Conservation (phyloP, 768 basidiomycete genomes). For the Rhizopogon roseolus region DNA sequence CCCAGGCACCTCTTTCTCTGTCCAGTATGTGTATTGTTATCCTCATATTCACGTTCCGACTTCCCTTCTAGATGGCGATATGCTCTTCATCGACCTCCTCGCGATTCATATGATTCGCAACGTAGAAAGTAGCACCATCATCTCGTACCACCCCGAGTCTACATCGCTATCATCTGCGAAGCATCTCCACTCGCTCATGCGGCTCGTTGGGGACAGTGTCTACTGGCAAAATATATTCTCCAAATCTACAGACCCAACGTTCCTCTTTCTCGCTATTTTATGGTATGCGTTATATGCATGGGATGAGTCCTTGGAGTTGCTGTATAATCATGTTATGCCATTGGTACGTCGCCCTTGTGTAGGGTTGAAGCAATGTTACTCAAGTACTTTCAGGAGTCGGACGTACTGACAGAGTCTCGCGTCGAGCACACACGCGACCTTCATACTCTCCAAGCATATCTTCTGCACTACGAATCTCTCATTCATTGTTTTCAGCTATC, state of each 20-base stretch:
- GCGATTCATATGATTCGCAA: slow-evolving; percentile 47
- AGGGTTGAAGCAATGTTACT: neutral
- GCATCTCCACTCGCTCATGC: slow-evolving; percentile 23
- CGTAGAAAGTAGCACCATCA: slow-evolving; percentile 15
- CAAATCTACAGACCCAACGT: slow-evolving; percentile 43
- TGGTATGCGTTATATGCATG: slow-evolving; percentile 62
- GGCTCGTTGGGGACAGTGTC: slow-evolving; percentile 26
- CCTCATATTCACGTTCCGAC: neutral
- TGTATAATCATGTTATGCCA: slow-evolving; percentile 45
- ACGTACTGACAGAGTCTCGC: slow-evolving; percentile 35
- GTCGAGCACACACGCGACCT: slow-evolving; percentile 46
- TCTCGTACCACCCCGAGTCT: slow-evolving; percentile 25
- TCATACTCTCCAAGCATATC: slow-evolving; percentile 52
- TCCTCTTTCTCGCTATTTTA: slow-evolving; percentile 45
- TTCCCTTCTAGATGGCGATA: slow-evolving; percentile 12
- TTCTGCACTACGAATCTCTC: slow-evolving; percentile 50
- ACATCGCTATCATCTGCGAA: slow-evolving; percentile 14
- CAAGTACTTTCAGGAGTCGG: slow-evolving; percentile 36
- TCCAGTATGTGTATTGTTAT: slow-evolving; percentile 21
- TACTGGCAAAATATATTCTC: slow-evolving; percentile 25
- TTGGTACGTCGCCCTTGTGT: slow-evolving; percentile 33
- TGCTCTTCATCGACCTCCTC: slow-evolving; percentile 40
- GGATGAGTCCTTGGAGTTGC: slow-evolving; percentile 52
- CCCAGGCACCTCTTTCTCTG: slow-evolving; percentile 42
- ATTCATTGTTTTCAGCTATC: slow-evolving; percentile 50